Conservation (phyloP, 176 grass and related monocot species). For the Thinopyrum elongatum region DNA sequence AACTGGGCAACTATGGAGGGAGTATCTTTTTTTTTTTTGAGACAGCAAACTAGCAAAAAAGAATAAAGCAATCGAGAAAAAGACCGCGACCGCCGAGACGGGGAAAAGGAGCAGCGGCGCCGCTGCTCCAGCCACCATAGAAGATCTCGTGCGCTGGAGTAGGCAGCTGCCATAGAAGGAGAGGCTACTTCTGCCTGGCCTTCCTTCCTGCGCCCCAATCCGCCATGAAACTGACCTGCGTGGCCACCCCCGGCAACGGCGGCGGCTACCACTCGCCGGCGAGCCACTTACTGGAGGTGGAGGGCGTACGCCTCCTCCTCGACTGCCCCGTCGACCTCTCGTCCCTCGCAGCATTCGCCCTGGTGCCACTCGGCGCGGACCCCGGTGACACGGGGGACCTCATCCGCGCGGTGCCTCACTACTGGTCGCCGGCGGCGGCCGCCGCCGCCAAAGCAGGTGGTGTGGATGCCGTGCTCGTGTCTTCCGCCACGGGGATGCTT, state of each 20-base stretch:
- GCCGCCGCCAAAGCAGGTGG: slow-evolving; percentile 43
- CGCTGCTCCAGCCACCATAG: too few relatives aligned
- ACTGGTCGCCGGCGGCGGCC: slow-evolving; percentile 50
- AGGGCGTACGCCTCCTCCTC: slow-evolving; percentile 66
- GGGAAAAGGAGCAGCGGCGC: too few relatives aligned
- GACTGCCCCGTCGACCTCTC: slow-evolving; percentile 90
- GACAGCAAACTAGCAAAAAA: too few relatives aligned
- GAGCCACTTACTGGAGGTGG: slow-evolving; percentile 59
- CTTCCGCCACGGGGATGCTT: slow-evolving; percentile 65
- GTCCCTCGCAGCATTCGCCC: slow-evolving; percentile 55
- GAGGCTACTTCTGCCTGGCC: neutral
- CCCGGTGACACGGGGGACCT: slow-evolving; percentile 23
- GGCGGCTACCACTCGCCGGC: slow-evolving; percentile 53
- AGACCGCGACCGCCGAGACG: too few relatives aligned
- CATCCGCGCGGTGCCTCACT: slow-evolving; percentile 58
- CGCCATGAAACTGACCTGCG: slow-evolving; percentile 61
- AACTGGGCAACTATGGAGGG: too few relatives aligned
- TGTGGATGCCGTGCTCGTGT: slow-evolving; percentile 65
- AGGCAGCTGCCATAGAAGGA: too few relatives aligned
- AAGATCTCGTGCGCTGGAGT: too few relatives aligned
- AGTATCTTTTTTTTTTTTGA: too few relatives aligned
- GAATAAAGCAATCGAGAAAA: too few relatives aligned
- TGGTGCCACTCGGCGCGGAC: slow-evolving; percentile 3
- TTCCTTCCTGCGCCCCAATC: neutral
- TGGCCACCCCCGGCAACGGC: slow-evolving; percentile 8